A percentile compares a stretch with the other conserved stretches of the same genome.
phyloP scores from a whole-genome alignment of 352 stramenopile species.

The Globisporangium apiculatum region DNA sequence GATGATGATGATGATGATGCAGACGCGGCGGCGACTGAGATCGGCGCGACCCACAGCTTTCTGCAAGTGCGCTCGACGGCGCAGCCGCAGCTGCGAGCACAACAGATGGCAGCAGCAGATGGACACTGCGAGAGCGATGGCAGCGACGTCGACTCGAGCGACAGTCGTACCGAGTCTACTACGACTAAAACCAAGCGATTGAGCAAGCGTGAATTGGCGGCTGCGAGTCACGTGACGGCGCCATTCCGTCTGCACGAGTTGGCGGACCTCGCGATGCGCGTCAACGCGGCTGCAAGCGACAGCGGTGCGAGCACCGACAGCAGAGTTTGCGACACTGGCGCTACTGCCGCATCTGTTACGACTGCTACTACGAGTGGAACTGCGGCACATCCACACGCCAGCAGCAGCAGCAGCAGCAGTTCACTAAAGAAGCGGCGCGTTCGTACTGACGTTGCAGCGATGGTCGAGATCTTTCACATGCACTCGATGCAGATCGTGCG shows the following conservation, averaged over 20 bases:
- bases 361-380: background rate
- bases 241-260: slow-evolving; percentile 6
- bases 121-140: background rate
- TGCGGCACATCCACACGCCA: background rate
- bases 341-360: too few relatives aligned
- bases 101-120: background rate
- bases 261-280: slow-evolving; percentile 7
- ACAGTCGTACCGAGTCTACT: background rate
- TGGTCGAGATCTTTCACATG: slow-evolving; percentile 2
- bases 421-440: background rate
- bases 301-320: background rate
- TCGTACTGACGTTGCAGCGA: background rate
- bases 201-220: too few relatives aligned
- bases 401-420: background rate
- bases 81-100: too few relatives aligned
- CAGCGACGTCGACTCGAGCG: background rate
- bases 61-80: too few relatives aligned
- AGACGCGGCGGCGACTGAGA: too few relatives aligned
- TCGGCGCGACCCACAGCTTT: too few relatives aligned
- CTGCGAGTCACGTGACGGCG: background rate
- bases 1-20: too few relatives aligned
- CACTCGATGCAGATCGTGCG: slow-evolving; percentile 10
- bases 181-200: background rate
- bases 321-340: too few relatives aligned
- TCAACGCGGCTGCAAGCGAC: slow-evolving; percentile 1